Percentiles rank a stretch among this genome's conserved stretches.
Evolutionary conservation across 352 stramenopile species (phyloP).

Genomic region (Phytophthora cryptogea): DNA sequence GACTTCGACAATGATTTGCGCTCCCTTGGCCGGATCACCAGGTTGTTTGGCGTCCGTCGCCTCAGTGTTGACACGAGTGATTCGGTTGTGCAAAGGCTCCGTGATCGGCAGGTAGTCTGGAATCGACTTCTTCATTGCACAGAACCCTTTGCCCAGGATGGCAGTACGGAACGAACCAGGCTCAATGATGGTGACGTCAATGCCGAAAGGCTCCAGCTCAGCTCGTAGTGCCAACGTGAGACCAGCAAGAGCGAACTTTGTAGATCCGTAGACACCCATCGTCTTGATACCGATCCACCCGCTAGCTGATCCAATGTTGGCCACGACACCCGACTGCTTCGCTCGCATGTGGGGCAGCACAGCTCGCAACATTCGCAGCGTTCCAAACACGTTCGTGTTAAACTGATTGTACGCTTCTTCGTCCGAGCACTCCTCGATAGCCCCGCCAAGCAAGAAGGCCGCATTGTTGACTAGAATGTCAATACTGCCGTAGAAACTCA

Average conservation of each 20-base stretch:
- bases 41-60: conserved; percentile 18
- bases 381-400: conserved; percentile 54
- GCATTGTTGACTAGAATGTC: conserved; percentile 64
- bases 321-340: conserved; percentile 45
- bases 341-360: conserved; percentile 53
- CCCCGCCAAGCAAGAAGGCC: conserved; percentile 45
- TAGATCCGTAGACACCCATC: conserved; percentile 43
- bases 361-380: conserved; percentile 36
- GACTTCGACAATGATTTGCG: conserved; percentile 38
- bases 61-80: conserved; percentile 23
- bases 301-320: conserved; percentile 44
- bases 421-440: conserved; percentile 49
- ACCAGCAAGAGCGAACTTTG: conserved; percentile 47
- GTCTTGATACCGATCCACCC: conserved; percentile 35
- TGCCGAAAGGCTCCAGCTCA: conserved; percentile 42
- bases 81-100: conserved; percentile 23
- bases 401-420: conserved; percentile 41
- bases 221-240: conserved; percentile 35
- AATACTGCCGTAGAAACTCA: conserved; percentile 47
- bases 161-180: conserved; percentile 49
- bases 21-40: conserved; percentile 40
- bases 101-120: conserved; percentile 38
- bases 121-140: conserved; percentile 35
- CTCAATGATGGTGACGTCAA: conserved; percentile 53
- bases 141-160: conserved; percentile 42